These are phyloP conservation scores for Plasmodium coatneyi DNA, from an alignment of 169 alveolate species.

Conservation along the genomic window DNA sequence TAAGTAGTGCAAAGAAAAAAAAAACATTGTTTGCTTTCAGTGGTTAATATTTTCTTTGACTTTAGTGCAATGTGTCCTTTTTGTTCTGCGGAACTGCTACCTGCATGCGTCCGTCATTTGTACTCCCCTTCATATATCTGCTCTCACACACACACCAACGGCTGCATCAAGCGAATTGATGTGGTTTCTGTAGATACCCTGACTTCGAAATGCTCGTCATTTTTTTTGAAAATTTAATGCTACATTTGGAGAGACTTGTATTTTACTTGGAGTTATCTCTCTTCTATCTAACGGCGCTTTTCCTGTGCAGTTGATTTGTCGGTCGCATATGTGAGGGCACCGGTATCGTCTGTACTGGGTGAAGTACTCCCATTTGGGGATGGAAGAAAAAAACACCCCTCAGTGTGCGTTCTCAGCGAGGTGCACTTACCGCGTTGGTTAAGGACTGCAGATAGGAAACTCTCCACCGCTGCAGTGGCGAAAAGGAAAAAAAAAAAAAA, in stretches of 20 bases:
- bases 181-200: background rate
- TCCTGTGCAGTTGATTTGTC: constrained; percentile 10
- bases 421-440: background rate
- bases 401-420: background rate
- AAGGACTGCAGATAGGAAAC: background rate
- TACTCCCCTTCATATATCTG: background rate
- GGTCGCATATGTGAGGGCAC: background rate
- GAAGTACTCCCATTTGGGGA: background rate
- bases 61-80: background rate
- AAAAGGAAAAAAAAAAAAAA: too few relatives aligned
- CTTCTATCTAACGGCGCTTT: constrained; percentile 5
- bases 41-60: background rate
- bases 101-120: background rate
- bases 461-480: background rate
- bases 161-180: background rate
- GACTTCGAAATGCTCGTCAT: constrained; percentile 2
- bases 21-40: background rate
- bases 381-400: background rate
- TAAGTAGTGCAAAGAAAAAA: too few relatives aligned
- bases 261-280: constrained; percentile 2
- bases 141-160: background rate
- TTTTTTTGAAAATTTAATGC: background rate
- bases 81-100: background rate
- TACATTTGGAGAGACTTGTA: constrained; percentile 8
- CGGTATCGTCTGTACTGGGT: background rate